Percentiles rank a stretch among this genome's conserved stretches.
These are phyloP conservation scores for Trichoderma breve DNA, from an alignment of 2,329 filamentous ascomycete genomes.

Conservation along the genomic window DNA sequence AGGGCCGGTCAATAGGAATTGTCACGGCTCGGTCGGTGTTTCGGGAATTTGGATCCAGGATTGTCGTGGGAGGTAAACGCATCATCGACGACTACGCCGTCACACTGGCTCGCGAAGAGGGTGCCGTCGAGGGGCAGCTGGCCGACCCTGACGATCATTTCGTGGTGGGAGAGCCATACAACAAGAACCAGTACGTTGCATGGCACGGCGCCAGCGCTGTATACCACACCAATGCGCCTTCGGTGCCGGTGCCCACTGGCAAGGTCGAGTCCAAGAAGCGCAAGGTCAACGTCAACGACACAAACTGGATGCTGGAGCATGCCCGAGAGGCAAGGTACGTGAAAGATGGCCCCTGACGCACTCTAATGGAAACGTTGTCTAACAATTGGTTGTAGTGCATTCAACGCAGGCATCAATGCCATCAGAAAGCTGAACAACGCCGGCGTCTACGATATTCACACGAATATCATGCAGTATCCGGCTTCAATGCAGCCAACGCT, in stretches of 20 bases:
- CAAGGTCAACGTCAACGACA: slow-evolving; percentile 83
- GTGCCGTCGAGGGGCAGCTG: slow-evolving; percentile 81
- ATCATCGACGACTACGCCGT: slow-evolving; percentile 90
- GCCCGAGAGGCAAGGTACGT: slow-evolving; percentile 80
- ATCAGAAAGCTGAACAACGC: slow-evolving; percentile 66
- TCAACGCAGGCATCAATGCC: slow-evolving; percentile 72
- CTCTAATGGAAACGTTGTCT: neutral
- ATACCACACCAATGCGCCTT: slow-evolving; percentile 80
- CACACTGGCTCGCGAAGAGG: slow-evolving; percentile 68
- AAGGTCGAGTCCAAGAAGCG: slow-evolving; percentile 81
- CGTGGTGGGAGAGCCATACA: slow-evolving; percentile 80
- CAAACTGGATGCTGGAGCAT: slow-evolving; percentile 97
- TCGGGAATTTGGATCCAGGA: slow-evolving; percentile 90
- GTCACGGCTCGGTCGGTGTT: slow-evolving; percentile 96
- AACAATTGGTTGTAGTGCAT: slow-evolving; percentile 58
- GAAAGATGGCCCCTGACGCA: slow-evolving; percentile 14
- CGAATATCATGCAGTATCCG: slow-evolving; percentile 86
- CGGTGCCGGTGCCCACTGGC: slow-evolving; percentile 70
- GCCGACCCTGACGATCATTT: slow-evolving; percentile 86
- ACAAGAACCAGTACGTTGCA: slow-evolving; percentile 97
- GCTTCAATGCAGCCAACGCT: slow-evolving; percentile 86
- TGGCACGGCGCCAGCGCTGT: slow-evolving; percentile 97
- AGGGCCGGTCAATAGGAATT: slow-evolving; percentile 93
- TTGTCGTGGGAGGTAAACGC: slow-evolving; percentile 85
- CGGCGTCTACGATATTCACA: slow-evolving; percentile 91